Evolutionary conservation across 148 eudicot species (phyloP).

Genomic region (Nepenthes mirabilis): DNA sequence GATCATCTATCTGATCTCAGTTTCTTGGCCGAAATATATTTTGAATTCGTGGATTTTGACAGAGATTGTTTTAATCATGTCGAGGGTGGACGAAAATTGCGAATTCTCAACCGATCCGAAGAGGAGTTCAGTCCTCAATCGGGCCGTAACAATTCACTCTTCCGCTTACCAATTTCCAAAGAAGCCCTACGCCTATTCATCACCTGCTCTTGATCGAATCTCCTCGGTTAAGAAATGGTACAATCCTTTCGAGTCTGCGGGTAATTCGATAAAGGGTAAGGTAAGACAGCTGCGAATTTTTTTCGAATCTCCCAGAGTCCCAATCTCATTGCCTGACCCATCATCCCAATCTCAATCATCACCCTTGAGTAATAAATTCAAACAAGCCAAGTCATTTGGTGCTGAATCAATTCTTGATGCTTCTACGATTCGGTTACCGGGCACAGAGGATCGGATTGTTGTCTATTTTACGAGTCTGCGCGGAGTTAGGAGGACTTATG

Average conservation of each 20-base stretch:
- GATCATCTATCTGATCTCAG: too few relatives aligned
- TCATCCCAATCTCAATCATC: constrained; percentile 3
- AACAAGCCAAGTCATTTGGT: constrained; percentile 20
- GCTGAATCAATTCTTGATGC: constrained; percentile 25
- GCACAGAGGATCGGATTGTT: constrained; percentile 73
- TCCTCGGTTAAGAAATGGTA: constrained; percentile 44
- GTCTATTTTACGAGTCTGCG: constrained; percentile 79
- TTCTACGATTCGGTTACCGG: constrained; percentile 51
- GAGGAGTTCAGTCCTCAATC: too few relatives aligned
- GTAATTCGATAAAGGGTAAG: constrained; percentile 52
- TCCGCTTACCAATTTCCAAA: background rate
- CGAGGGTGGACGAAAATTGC: too few relatives aligned
- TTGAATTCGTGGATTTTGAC: too few relatives aligned
- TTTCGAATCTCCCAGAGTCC: constrained; percentile 39
- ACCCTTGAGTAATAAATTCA: constrained; percentile 13
- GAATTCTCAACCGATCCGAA: too few relatives aligned
- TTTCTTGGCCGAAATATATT: too few relatives aligned
- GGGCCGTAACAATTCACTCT: background rate
- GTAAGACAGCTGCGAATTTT: constrained; percentile 48
- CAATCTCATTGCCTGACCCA: background rate
- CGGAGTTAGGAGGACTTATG: constrained; percentile 62
- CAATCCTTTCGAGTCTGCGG: constrained; percentile 32
- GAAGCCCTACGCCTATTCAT: background rate
- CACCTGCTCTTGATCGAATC: constrained; percentile 27
- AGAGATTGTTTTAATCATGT: too few relatives aligned